A percentile compares a stretch with the other conserved stretches of the same genome.
phyloP scores from a whole-genome alignment of 2,329 filamentous ascomycete genomes.

The Hawksworthiomyces lignivorus region DNA sequence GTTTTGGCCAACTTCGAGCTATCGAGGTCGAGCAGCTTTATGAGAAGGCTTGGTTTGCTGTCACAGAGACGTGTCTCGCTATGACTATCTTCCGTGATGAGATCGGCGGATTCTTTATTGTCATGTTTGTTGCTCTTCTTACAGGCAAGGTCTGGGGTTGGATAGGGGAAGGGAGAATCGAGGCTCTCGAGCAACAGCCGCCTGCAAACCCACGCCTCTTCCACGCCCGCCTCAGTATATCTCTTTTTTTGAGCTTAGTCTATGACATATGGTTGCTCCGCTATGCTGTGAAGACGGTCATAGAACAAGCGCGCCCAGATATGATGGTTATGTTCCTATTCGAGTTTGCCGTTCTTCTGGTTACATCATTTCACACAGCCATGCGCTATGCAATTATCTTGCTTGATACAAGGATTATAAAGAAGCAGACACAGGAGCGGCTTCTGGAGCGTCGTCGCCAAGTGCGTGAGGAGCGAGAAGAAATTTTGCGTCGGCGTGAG shows the following conservation, averaged over 20 bases:
- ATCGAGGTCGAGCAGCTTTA: conserved; percentile 96
- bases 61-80: conserved; percentile 91
- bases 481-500: conserved; percentile 42
- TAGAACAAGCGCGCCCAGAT: conserved; percentile 81
- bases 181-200: conserved; percentile 90
- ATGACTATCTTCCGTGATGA: conserved; percentile 99
- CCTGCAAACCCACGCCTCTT: conserved; percentile 83
- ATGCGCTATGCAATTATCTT: conserved; percentile 73
- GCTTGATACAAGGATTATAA: conserved; percentile 66
- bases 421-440: conserved; percentile 63
- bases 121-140: conserved; percentile 91
- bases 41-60: conserved; percentile 95
- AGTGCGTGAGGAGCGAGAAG: conserved; percentile 50
- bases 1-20: conserved; percentile 82
- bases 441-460: conserved; percentile 62
- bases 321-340: conserved; percentile 99
- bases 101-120: conserved; percentile 85
- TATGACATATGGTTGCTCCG: conserved; percentile 76
- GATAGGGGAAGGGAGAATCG: conserved; percentile 92
- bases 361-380: conserved; percentile 72
- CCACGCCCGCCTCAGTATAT: conserved; percentile 72
- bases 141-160: conserved; percentile 97
- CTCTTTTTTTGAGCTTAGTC: conserved; percentile 66
- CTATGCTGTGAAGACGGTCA: conserved; percentile 75
- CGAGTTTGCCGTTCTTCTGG: conserved; percentile 82